phyloP scores from a whole-genome alignment of 2,329 filamentous ascomycete species.

The Phialemonium atrogriseum region DNA sequence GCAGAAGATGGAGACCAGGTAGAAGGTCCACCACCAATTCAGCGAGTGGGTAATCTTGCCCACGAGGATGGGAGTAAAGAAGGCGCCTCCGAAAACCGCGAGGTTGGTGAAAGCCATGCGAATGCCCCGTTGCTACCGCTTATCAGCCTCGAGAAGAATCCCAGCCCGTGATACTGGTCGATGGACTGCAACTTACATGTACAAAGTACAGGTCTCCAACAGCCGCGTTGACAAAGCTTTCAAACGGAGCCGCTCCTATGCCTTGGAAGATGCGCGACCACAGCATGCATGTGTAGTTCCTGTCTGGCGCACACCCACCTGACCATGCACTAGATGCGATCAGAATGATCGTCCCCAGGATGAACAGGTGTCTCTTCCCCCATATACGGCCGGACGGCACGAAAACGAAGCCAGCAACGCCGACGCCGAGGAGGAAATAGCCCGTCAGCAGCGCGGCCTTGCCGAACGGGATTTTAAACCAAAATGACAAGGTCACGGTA shows the following conservation, averaged over 20 bases:
- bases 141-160: background rate
- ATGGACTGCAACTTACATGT: conserved; percentile 47
- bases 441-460: conserved; percentile 75
- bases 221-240: conserved; percentile 79
- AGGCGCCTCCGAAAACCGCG: conserved; percentile 47
- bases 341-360: conserved; percentile 67
- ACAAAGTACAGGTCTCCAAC: conserved; percentile 90
- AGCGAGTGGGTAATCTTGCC: conserved; percentile 73
- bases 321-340: conserved; percentile 72
- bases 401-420: conserved; percentile 73
- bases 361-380: conserved; percentile 85
- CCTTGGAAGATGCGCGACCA: conserved; percentile 81
- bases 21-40: conserved; percentile 84
- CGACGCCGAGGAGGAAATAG: conserved; percentile 78
- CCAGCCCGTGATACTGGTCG: background rate
- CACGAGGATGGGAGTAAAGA: conserved; percentile 77
- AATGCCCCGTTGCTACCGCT: conserved; percentile 57
- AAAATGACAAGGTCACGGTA: conserved; percentile 66
- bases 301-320: conserved; percentile 46
- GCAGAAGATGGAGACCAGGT: conserved; percentile 78
- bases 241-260: conserved; percentile 78
- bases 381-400: conserved; percentile 83
- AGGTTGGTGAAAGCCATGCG: conserved; percentile 74
- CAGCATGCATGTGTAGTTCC: conserved; percentile 63
- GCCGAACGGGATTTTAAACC: conserved; percentile 61